Percentiles rank a stretch among this genome's conserved stretches.
Conservation (phyloP, 495 filamentous ascomycete genomes). For the Trichocladium antarcticum region DNA sequence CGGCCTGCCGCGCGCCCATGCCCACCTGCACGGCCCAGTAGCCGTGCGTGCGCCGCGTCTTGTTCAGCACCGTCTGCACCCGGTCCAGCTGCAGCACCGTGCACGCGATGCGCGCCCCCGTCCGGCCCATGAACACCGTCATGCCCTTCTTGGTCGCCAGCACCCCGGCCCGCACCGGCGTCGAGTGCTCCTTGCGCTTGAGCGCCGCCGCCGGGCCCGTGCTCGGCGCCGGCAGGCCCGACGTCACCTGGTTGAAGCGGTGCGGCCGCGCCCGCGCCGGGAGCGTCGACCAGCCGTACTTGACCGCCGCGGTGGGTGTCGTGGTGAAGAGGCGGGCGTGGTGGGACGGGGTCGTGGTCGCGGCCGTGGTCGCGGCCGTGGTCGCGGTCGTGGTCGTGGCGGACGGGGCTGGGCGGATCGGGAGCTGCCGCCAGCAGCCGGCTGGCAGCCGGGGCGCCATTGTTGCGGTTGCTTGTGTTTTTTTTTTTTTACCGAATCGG, state of each 20-base stretch:
- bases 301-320: constrained; percentile 35
- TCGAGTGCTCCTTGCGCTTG: constrained; percentile 59
- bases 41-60: constrained; percentile 68
- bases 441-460: constrained; percentile 46
- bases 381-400: constrained; percentile 15
- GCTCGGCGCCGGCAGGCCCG: constrained; percentile 47
- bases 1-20: constrained; percentile 59
- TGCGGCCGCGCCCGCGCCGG: constrained; percentile 24
- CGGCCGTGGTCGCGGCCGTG: constrained; percentile 12
- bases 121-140: constrained; percentile 75
- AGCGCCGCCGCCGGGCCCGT: constrained; percentile 71
- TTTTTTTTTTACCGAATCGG: not conserved
- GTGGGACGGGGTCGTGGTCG: constrained; percentile 1
- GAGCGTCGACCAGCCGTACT: constrained; percentile 44
- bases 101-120: constrained; percentile 68
- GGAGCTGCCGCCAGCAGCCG: constrained; percentile 35
- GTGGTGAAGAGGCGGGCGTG: constrained; percentile 19
- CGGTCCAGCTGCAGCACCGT: constrained; percentile 92
- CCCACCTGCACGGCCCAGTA: constrained; percentile 92
- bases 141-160: constrained; percentile 89
- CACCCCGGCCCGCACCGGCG: constrained; percentile 70
- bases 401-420: constrained; percentile 23
- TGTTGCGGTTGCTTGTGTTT: constrained; percentile 13
- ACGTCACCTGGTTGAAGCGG: constrained; percentile 43
- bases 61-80: constrained; percentile 75